Evolutionary conservation across 2,329 filamentous ascomycete genomes (phyloP).

Genomic region (Teratosphaeria pseudoeucalypti): DNA sequence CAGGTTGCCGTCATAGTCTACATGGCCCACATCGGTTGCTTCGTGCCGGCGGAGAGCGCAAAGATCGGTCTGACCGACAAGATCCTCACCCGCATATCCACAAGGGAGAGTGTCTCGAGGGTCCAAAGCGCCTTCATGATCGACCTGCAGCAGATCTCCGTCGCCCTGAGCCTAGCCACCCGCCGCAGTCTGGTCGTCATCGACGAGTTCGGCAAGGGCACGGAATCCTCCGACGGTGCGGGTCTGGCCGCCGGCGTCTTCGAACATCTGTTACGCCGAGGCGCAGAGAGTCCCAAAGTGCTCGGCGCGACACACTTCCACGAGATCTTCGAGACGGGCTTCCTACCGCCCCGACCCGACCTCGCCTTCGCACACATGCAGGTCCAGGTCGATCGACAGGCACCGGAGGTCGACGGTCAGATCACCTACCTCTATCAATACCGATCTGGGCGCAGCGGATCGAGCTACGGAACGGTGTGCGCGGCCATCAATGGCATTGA

Average conservation of each 20-base stretch:
- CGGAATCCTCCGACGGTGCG: slow-evolving; percentile 53
- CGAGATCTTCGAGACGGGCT: slow-evolving; percentile 60
- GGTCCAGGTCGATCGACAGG: slow-evolving; percentile 48
- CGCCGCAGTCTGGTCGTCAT: slow-evolving; percentile 71
- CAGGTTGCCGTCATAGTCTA: slow-evolving; percentile 86
- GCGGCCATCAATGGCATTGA: slow-evolving; percentile 81
- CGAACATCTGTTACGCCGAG: slow-evolving; percentile 44
- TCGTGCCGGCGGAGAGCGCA: slow-evolving; percentile 70
- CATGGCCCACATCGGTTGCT: slow-evolving; percentile 85
- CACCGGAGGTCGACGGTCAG: slow-evolving; percentile 46
- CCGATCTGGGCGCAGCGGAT: slow-evolving; percentile 55
- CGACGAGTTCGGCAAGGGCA: slow-evolving; percentile 78
- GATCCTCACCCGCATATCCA: slow-evolving; percentile 77
- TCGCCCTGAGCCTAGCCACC: slow-evolving; percentile 66
- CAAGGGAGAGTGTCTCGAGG: slow-evolving; percentile 56
- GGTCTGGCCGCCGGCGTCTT: slow-evolving; percentile 54
- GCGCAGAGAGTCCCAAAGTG: slow-evolving; percentile 45
- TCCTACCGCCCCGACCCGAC: slow-evolving; percentile 41
- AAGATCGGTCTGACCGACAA: slow-evolving; percentile 82
- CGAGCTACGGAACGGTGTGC: slow-evolving; percentile 77
- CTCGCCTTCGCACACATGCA: slow-evolving; percentile 63
- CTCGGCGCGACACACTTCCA: slow-evolving; percentile 56
- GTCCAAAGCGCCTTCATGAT: slow-evolving; percentile 62
- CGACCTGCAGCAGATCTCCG: slow-evolving; percentile 76
- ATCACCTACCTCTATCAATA: slow-evolving; percentile 26